A percentile compares a stretch with the other conserved stretches of the same genome.
phyloP scores from a whole-genome alignment of 106 monocot species.

The Allium cepa region DNA sequence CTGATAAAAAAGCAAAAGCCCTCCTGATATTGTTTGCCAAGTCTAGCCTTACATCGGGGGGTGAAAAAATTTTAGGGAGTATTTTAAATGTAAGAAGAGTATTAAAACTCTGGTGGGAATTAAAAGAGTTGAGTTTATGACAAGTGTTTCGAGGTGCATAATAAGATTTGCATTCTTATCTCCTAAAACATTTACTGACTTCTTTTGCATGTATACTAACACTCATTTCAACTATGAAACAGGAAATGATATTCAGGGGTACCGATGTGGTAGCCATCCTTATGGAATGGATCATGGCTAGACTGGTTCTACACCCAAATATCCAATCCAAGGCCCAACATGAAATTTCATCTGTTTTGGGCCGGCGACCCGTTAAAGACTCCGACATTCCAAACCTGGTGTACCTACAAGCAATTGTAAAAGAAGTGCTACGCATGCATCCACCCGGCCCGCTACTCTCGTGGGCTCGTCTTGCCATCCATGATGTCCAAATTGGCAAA shows the following conservation, averaged over 20 bases:
- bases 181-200: too few species aligned
- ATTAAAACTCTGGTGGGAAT: too few species aligned
- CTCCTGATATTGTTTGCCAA: too few species aligned
- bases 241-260: slow-evolving; percentile 77
- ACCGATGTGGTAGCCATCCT: slow-evolving; percentile 62
- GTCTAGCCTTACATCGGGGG: too few species aligned
- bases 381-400: slow-evolving; percentile 31
- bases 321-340: slow-evolving; percentile 41
- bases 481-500: slow-evolving; percentile 41
- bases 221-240: background rate
- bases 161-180: too few species aligned
- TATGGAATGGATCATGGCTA: slow-evolving; percentile 67
- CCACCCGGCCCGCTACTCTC: slow-evolving; percentile 75
- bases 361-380: slow-evolving; percentile 27
- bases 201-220: too few species aligned
- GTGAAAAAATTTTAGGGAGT: too few species aligned
- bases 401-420: slow-evolving; percentile 56
- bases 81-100: too few species aligned
- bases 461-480: slow-evolving; percentile 52
- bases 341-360: slow-evolving; percentile 28
- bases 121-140: too few species aligned
- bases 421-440: slow-evolving; percentile 66
- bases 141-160: too few species aligned
- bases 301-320: slow-evolving; percentile 45
- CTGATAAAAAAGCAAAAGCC: too few species aligned